Evolutionary conservation across 1,139 yeast genomes (phyloP).

Genomic region (Saccharomyces uvarum): DNA sequence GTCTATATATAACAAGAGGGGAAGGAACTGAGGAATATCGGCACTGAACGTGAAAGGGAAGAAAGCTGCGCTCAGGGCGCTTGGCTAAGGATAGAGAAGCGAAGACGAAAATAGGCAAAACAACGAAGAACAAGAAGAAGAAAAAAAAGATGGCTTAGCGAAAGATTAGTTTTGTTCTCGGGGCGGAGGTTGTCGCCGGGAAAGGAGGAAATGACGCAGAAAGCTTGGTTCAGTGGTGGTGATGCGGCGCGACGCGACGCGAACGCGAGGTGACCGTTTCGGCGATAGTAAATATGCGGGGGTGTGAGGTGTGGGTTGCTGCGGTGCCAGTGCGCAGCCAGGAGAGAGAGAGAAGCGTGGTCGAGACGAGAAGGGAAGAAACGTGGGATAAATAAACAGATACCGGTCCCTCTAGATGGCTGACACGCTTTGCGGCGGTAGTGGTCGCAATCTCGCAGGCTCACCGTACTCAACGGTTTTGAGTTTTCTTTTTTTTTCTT

Average conservation of each 20-base stretch:
- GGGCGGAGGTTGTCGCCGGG: neutral
- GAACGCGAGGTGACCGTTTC: neutral
- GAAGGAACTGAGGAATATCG: neutral
- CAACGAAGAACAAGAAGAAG: neutral
- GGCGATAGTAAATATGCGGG: neutral
- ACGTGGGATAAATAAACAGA: too few relatives aligned
- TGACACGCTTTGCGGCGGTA: too few relatives aligned
- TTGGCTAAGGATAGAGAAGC: neutral
- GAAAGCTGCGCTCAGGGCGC: neutral
- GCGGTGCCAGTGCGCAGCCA: neutral
- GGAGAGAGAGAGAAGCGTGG: neutral
- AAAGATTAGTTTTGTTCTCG: neutral
- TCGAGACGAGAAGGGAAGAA: too few relatives aligned
- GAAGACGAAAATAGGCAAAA: neutral
- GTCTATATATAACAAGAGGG: neutral
- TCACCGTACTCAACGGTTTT: too few relatives aligned
- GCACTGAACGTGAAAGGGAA: neutral
- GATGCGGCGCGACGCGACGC: slow-evolving; percentile 1
- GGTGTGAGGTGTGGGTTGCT: neutral
- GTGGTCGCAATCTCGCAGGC: too few relatives aligned
- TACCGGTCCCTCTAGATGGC: too few relatives aligned
- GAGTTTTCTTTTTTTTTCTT: neutral
- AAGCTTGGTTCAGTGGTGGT: neutral
- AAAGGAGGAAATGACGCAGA: neutral
- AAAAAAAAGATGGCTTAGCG: neutral